phyloP scores from a whole-genome alignment of 192 early-diverging fungal species.

The Powellomyces hirtus region DNA sequence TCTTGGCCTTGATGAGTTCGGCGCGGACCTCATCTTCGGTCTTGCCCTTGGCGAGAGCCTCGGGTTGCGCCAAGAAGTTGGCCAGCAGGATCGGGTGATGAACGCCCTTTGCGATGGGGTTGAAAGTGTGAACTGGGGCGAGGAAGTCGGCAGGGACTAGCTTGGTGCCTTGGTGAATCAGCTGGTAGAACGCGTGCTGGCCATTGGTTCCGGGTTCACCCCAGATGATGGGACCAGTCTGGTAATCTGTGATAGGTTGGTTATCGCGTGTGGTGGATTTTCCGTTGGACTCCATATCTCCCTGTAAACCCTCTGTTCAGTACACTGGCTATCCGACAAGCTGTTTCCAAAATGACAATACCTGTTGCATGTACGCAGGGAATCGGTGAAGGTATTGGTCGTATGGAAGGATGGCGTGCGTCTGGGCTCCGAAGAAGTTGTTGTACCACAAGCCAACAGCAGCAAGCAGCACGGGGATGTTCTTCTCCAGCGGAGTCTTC shows the following conservation, averaged over 20 bases:
- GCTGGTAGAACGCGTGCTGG: constrained; percentile 99
- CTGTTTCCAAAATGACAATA: too few species aligned
- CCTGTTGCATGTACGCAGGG: constrained; percentile 98
- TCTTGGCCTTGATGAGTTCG: constrained; percentile 74
- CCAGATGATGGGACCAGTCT: constrained; percentile 93
- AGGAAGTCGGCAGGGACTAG: constrained; percentile 95
- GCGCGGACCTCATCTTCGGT: constrained; percentile 70
- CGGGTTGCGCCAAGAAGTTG: constrained; percentile 99
- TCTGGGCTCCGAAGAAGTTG: constrained; percentile 95
- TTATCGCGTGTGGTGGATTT: constrained; percentile 89
- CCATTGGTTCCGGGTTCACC: constrained; percentile 99
- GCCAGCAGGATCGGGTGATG: constrained; percentile 97
- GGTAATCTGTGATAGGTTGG: constrained; percentile 68
- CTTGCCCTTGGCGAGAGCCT: constrained; percentile 97
- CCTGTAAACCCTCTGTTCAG: too few species aligned
- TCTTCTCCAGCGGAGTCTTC: constrained; percentile 86
- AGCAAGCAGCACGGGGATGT: constrained; percentile 88
- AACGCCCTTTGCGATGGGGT: constrained; percentile 77
- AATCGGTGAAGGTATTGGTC: constrained; percentile 99
- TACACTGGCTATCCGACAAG: too few species aligned
- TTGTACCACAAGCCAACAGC: constrained; percentile 97
- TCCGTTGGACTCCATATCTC: constrained; percentile 99
- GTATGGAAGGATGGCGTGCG: constrained; percentile 93
- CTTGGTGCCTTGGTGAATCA: constrained; percentile 99
- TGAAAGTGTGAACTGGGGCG: constrained; percentile 89